Base-by-base conservation (phyloP, 345 rosid species). In the Linum lewisii region DNA sequence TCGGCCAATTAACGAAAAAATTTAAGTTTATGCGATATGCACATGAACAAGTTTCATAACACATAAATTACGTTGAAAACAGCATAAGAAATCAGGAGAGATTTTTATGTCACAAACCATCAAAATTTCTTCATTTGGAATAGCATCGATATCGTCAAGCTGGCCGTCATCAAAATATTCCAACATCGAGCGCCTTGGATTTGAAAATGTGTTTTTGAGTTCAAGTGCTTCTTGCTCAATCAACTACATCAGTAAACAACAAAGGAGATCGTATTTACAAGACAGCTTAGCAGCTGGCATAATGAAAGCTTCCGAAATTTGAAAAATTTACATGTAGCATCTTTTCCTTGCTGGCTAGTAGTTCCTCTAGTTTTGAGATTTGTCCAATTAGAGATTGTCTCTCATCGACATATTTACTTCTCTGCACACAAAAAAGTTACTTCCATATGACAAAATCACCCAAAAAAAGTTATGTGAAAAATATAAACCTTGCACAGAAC, bases 81-180 rank as follows among this genome's bases (percentile, higher is more conserved):
- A 19, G 54, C 54, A 51, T n/a, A n/a, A 51, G 54, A 51, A 51
- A 51, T 51, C 24, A 51, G 19, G 10, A 22, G 6, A 19, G 24
- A 51, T 4, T 51, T 14, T 11, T 22, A n/a, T 50, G 61, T 24
- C 62, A 77, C 71, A 69, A 69, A 84, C 98, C 91, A 92, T 74
- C 29, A 92, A 70, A 81, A 88, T 83, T 81, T 92, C 98, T 58
- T 92, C 97, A 71, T 92, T 92, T 61, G 97, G 97, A 76, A 92
- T 82, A 67, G 85, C 78, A 72, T 92, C 97, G 62, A 88, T 86
- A 56, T 92, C 98, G 60, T 84, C 93, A 67, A 88, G 79, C 75
- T 83, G 91, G 58, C 95, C 95, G 62, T 84, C 65, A 65, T 88
- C 95, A 45, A 88, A 79, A 44, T 88, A 95, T 72, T 88, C 95